Evolutionary conservation across 1,139 yeast genomes (phyloP), one percentile per base, ranked within the genome.

Genomic region (Hansenula sp.): DNA sequence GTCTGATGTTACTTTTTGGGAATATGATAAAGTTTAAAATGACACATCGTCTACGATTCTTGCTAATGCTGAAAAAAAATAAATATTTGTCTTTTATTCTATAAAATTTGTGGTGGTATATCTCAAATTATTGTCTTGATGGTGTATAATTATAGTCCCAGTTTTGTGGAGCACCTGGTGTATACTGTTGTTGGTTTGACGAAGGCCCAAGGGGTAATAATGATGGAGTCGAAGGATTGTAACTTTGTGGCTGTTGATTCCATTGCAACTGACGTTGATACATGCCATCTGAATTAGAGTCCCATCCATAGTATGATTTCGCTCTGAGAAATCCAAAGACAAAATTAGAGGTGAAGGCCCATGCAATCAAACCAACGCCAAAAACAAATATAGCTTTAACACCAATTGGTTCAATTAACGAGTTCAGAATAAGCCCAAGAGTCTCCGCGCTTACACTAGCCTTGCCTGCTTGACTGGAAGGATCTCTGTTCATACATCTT

Each of bases 341-440:
- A 44, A 68, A 63, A 43, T 69, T 70, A 2, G 64, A 63, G 4
- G 64, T 45, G 44, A 66, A 67, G 13, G 58, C 52, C 60, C 60
- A 55, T 3, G 51, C 52, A 2, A 54, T 32, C 33, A 58, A 46
- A 3, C 54, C 56, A 33, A 54, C 17, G 2, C 45, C 50, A 41
- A 53, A 53, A 2, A 81, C 68, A 10, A 71, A 31, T 45, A 80
- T 70, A 16, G 84, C 77, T 56, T 81, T 77, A 31, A 72, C 58
- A 4, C 85, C 81, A 38, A 85, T 71, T 0, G 87, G 86, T 50
- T 82, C 86, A 17, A 83, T 69, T 47, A 84, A 70, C 0, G 84
- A 73, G 53, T 82, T 82, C n/a, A 83, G 49, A 11, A 83, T 68
- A 45, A 78, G 66, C 0, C 89, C 90, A 3, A 84, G 53, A 0